These are phyloP conservation scores for Fusarium begoniae DNA, from an alignment of 2,329 filamentous ascomycete species.

Conservation along the genomic window DNA sequence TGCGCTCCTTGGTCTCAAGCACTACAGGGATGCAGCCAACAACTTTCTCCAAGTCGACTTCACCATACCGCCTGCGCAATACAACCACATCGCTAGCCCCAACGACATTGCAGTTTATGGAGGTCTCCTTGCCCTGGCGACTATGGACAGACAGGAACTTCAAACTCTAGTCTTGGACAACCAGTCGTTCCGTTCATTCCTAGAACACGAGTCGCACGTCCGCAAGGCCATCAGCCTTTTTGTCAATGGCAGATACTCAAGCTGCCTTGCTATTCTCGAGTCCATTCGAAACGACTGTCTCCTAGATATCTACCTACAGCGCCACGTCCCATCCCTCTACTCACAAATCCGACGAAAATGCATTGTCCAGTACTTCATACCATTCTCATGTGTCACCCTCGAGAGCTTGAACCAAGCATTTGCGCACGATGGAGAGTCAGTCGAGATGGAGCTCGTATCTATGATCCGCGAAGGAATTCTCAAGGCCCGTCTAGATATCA, in stretches of 20 bases:
- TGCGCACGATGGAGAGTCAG: constrained; percentile 66
- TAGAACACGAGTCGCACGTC: constrained; percentile 94
- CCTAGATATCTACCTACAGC: constrained; percentile 87
- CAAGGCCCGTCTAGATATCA: constrained; percentile 83
- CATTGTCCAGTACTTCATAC: constrained; percentile 90
- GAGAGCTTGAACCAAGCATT: constrained; percentile 83
- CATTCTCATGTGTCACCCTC: constrained; percentile 88
- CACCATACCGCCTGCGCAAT: constrained; percentile 59
- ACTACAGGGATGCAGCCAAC: constrained; percentile 71
- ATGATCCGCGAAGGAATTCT: constrained; percentile 81
- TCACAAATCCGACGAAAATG: constrained; percentile 84
- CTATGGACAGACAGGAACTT: constrained; percentile 82
- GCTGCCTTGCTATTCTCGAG: constrained; percentile 84
- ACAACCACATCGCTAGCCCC: constrained; percentile 77
- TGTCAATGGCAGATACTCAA: constrained; percentile 87
- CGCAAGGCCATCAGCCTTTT: constrained; percentile 91
- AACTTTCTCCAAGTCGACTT: constrained; percentile 74
- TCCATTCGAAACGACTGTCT: constrained; percentile 85
- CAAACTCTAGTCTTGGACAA: constrained; percentile 83
- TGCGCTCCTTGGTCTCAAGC: constrained; percentile 57
- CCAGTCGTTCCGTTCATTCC: constrained; percentile 80
- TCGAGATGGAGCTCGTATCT: constrained; percentile 77
- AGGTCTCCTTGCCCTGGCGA: constrained; percentile 87
- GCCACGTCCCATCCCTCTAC: constrained; percentile 77
- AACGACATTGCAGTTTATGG: constrained; percentile 96